Conservation (phyloP, 225 moss, liverwort and hornwort genomes). For the Bryum argenteum region DNA sequence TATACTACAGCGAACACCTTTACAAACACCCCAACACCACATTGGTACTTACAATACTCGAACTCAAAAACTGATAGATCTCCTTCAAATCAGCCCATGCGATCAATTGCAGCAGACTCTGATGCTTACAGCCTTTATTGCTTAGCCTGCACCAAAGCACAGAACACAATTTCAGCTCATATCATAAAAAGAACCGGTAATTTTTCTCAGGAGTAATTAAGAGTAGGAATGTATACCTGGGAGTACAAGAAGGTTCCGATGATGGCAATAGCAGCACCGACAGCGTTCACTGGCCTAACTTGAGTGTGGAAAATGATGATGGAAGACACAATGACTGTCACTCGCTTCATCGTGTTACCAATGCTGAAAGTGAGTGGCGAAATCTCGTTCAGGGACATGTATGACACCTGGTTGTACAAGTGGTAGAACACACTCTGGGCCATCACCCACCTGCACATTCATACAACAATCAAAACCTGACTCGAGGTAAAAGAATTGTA, state of each 20-base stretch:
- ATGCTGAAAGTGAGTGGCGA: slow-evolving; percentile 95
- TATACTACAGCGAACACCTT: too few relatives aligned
- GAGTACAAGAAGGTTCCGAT: slow-evolving; percentile 93
- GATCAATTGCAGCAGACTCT: slow-evolving; percentile 14
- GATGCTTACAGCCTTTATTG: slow-evolving; percentile 26
- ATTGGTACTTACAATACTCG: too few relatives aligned
- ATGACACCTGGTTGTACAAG: slow-evolving; percentile 92
- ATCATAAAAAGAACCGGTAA: slow-evolving; percentile 4
- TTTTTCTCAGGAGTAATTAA: too few relatives aligned
- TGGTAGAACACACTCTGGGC: slow-evolving; percentile 95
- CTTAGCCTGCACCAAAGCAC: slow-evolving; percentile 34
- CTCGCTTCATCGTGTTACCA: slow-evolving; percentile 97
- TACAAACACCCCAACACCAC: too few relatives aligned
- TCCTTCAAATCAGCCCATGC: slow-evolving; percentile 24
- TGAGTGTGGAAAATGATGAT: slow-evolving; percentile 93
- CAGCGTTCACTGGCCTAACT: slow-evolving; percentile 80
- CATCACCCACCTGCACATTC: slow-evolving; percentile 75
- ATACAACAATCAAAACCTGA: neutral
- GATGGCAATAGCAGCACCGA: slow-evolving; percentile 88
- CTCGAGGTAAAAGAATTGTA: neutral
- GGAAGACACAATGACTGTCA: slow-evolving; percentile 87
- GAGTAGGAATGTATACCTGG: slow-evolving; percentile 50
- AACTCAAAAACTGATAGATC: neutral
- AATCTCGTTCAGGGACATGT: slow-evolving; percentile 95
- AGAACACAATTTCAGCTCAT: neutral